Conservation (phyloP, 805 yeast genomes). For the Scheffersomyces lignosus region DNA sequence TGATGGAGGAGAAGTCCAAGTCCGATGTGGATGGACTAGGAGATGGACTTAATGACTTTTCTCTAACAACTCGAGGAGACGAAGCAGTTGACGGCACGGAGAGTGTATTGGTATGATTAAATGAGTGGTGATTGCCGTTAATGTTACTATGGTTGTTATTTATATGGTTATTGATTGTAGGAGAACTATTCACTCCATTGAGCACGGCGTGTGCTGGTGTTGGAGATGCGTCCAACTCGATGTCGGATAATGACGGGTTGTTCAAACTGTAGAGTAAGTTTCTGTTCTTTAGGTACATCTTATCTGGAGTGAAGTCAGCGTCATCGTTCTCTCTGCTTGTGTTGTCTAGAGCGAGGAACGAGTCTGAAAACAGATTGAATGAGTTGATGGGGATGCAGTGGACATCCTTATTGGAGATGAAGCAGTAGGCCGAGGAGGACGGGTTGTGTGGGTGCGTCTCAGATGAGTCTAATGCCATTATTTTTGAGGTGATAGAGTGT, state of each 20-base stretch:
- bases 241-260: slow-evolving; percentile 26
- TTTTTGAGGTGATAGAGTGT: too few species aligned
- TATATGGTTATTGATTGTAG: neutral
- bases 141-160: neutral
- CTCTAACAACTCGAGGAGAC: neutral
- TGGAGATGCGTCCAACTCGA: slow-evolving; percentile 7
- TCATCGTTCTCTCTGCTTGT: slow-evolving; percentile 6
- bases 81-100: neutral
- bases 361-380: slow-evolving; percentile 9
- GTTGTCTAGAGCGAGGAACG: slow-evolving; percentile 2
- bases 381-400: slow-evolving; percentile 27
- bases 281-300: slow-evolving; percentile 15
- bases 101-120: neutral
- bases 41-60: slow-evolving; percentile 1
- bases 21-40: slow-evolving; percentile 6
- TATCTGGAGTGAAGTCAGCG: slow-evolving; percentile 15
- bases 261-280: slow-evolving; percentile 26
- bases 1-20: slow-evolving; percentile 8
- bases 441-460: too few species aligned
- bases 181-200: neutral
- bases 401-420: slow-evolving; percentile 22
- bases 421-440: slow-evolving; percentile 24
- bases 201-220: slow-evolving; percentile 1
- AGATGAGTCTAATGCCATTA: too few species aligned
- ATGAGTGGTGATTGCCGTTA: neutral